phyloP scores from a whole-genome alignment of 441 rosid species.

The Theobroma grandiflorum region DNA sequence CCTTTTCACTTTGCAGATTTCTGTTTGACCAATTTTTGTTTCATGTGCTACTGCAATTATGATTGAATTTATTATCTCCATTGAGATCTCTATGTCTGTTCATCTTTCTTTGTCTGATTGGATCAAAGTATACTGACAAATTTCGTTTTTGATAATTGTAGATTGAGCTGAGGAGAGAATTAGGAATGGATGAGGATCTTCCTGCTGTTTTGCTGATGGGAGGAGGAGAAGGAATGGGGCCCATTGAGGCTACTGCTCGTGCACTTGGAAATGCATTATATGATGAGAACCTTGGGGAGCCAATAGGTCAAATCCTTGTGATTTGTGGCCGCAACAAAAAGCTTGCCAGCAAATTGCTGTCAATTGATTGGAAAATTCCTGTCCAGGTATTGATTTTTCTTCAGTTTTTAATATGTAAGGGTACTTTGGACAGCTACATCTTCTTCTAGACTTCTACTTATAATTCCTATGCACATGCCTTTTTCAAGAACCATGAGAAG shows the following conservation, averaged over 20 bases:
- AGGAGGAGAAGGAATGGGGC: slow-evolving; percentile 99
- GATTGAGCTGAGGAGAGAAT: slow-evolving; percentile 81
- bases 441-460: not conserved
- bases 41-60: slow-evolving; percentile 6
- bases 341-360: slow-evolving; percentile 70
- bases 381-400: slow-evolving; percentile 66
- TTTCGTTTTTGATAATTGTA: slow-evolving; percentile 33
- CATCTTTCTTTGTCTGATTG: slow-evolving; percentile 5
- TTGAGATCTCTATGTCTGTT: not conserved
- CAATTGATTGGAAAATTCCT: slow-evolving; percentile 86
- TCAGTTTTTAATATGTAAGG: not conserved
- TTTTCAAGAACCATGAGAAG: slow-evolving; percentile 9
- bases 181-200: slow-evolving; percentile 89
- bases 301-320: slow-evolving; percentile 87
- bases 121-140: slow-evolving; percentile 1
- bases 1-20: not conserved
- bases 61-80: not conserved
- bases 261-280: slow-evolving; percentile 84
- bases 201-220: slow-evolving; percentile 98
- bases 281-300: slow-evolving; percentile 77
- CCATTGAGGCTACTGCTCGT: slow-evolving; percentile 90
- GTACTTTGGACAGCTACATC: not conserved
- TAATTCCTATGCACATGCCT: not conserved
- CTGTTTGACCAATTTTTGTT: not conserved
- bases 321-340: slow-evolving; percentile 92